phyloP scores from a whole-genome alignment of 23 red algal species.

The Gracilaria gracilis region DNA sequence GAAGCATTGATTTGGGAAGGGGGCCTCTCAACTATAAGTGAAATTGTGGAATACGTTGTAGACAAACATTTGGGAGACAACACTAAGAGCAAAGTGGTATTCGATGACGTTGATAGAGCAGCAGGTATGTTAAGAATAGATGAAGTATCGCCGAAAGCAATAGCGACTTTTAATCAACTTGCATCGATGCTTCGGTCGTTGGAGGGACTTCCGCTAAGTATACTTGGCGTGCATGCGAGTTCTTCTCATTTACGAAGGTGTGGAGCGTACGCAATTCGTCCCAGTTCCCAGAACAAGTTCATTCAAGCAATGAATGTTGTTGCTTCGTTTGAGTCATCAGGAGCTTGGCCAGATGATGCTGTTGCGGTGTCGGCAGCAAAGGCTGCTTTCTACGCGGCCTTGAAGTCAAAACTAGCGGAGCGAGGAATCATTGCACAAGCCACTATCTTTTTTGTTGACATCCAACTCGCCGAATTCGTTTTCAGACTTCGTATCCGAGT shows the following conservation, averaged over 20 bases:
- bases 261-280: slow-evolving; percentile 45
- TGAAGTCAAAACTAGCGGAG: slow-evolving; percentile 54
- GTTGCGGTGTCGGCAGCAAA: slow-evolving; percentile 64
- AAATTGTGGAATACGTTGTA: slow-evolving; percentile 45
- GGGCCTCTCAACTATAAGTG: slow-evolving; percentile 26
- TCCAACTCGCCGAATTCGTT: slow-evolving; percentile 53
- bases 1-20: slow-evolving; percentile 84
- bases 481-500: slow-evolving; percentile 61
- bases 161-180: slow-evolving; percentile 67
- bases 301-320: slow-evolving; percentile 55
- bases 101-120: slow-evolving; percentile 47
- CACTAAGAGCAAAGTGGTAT: slow-evolving; percentile 7
- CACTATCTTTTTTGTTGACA: slow-evolving; percentile 67
- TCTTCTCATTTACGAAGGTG: slow-evolving; percentile 69
- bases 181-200: slow-evolving; percentile 47
- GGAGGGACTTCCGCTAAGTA: slow-evolving; percentile 56
- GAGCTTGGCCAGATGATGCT: slow-evolving; percentile 71
- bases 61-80: slow-evolving; percentile 41
- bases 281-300: slow-evolving; percentile 33
- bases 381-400: slow-evolving; percentile 62
- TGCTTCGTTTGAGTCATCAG: slow-evolving; percentile 57
- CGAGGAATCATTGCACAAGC: slow-evolving; percentile 51
- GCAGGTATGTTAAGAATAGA: slow-evolving; percentile 28
- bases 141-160: slow-evolving; percentile 25
- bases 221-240: slow-evolving; percentile 56